phyloP scores from a whole-genome alignment of 768 basidiomycete species.

The Holtermanniella nyarrowii region DNA sequence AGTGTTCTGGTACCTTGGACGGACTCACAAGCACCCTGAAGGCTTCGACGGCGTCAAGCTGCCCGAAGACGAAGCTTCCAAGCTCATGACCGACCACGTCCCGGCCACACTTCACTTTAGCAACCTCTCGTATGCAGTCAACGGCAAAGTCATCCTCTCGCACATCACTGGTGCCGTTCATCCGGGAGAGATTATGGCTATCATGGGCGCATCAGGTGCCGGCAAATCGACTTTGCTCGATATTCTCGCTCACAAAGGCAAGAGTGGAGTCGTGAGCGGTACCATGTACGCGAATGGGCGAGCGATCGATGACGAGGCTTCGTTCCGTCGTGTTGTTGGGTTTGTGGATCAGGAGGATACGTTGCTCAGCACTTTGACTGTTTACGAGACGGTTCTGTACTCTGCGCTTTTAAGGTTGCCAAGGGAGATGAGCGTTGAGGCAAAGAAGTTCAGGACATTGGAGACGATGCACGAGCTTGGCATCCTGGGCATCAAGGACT shows the following conservation, averaged over 20 bases:
- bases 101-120: conserved; percentile 89
- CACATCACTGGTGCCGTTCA: conserved; percentile 70
- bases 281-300: conserved; percentile 77
- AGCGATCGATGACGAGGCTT: conserved; percentile 53
- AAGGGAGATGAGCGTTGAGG: conserved; percentile 85
- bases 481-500: conserved; percentile 79
- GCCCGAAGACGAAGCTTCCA: conserved; percentile 68
- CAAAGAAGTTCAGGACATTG: conserved; percentile 86
- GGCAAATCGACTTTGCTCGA: conserved; percentile 96
- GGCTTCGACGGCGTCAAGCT: conserved; percentile 47
- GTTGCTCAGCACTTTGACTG: conserved; percentile 90
- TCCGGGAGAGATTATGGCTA: conserved; percentile 83
- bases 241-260: conserved; percentile 81
- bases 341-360: conserved; percentile 99
- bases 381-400: conserved; percentile 94
- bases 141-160: conserved; percentile 61
- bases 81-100: conserved; percentile 86
- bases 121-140: conserved; percentile 65
- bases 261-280: conserved; percentile 66
- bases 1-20: conserved; percentile 88
- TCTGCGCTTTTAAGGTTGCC: conserved; percentile 83
- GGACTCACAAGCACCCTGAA: conserved; percentile 51
- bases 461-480: conserved; percentile 96
- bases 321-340: conserved; percentile 78
- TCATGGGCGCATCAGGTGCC: conserved; percentile 94